Percentiles rank a stretch among this genome's conserved stretches.
These are phyloP conservation scores for Porphyra umbilicalis DNA, from an alignment of 31 red algal species.

Conservation along the genomic window DNA sequence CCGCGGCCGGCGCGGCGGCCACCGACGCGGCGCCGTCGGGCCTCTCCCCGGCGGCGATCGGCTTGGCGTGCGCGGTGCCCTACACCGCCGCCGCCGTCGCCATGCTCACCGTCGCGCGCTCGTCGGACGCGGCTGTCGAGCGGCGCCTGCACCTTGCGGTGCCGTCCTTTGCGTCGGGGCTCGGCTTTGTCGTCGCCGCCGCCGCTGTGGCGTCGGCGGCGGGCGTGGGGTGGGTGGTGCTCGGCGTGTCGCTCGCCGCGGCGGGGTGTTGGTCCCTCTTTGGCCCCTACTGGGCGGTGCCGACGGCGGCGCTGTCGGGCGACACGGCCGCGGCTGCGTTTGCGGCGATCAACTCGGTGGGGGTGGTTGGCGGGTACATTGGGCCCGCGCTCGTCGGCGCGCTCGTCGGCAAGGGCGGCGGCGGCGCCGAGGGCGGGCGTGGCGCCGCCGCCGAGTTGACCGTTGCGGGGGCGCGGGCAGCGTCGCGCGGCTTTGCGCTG, in stretches of 20 bases:
- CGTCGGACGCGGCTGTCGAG: constrained; percentile 41
- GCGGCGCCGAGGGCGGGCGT: not conserved
- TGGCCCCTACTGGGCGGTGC: constrained; percentile 63
- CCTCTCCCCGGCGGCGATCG: constrained; percentile 32
- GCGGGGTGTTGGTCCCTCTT: constrained; percentile 56
- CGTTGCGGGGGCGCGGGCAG: constrained; percentile 31
- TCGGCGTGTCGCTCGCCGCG: constrained; percentile 44
- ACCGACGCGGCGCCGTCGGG: constrained; percentile 9
- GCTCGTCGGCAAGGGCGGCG: not conserved
- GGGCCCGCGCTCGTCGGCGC: constrained; percentile 8
- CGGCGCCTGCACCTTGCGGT: constrained; percentile 42
- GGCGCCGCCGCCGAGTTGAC: not conserved
- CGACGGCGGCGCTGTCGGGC: constrained; percentile 42
- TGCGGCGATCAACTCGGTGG: constrained; percentile 58
- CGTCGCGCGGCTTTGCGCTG: constrained; percentile 31
- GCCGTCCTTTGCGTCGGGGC: constrained; percentile 28
- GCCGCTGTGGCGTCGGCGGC: constrained; percentile 5
- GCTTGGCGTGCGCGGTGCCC: constrained; percentile 44
- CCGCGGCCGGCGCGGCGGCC: constrained; percentile 26
- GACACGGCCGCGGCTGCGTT: constrained; percentile 59
- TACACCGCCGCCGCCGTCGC: constrained; percentile 30
- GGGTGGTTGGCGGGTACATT: constrained; percentile 27
- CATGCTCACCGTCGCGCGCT: constrained; percentile 48
- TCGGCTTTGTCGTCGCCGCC: constrained; percentile 48
- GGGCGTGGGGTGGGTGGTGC: constrained; percentile 10